A percentile compares a stretch with the other conserved stretches of the same genome.
Evolutionary conservation across 1,139 yeast species (phyloP).

Genomic region (Pichia sp.): DNA sequence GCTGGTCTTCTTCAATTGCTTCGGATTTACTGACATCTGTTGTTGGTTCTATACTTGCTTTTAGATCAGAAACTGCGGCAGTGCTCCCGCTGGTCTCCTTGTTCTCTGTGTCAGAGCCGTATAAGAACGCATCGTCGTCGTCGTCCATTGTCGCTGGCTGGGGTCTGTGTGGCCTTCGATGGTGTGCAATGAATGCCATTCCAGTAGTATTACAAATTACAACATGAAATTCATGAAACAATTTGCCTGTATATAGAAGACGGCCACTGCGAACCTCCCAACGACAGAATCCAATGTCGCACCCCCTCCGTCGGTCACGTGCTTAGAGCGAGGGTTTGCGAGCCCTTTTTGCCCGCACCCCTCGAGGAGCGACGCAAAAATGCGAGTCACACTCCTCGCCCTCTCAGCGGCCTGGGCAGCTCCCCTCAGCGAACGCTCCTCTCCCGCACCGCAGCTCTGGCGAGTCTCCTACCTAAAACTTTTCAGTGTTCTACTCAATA

Average conservation of each 20-base stretch:
- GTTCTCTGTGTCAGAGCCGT: constrained; percentile 68
- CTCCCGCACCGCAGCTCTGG: background rate
- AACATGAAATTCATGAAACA: too few relatives aligned
- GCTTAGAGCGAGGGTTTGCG: too few relatives aligned
- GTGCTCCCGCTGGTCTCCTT: constrained; percentile 16
- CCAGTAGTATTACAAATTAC: too few relatives aligned
- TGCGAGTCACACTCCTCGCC: background rate
- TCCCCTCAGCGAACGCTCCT: background rate
- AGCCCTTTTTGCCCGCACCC: background rate
- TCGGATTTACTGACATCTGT: constrained; percentile 12
- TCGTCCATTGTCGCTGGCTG: constrained; percentile 44
- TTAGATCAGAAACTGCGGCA: background rate
- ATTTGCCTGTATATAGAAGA: too few relatives aligned
- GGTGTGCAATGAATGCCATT: too few relatives aligned
- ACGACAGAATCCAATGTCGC: too few relatives aligned
- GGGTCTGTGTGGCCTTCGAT: too few relatives aligned
- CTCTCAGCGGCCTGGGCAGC: too few relatives aligned
- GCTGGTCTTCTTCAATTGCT: background rate
- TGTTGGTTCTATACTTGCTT: constrained; percentile 24
- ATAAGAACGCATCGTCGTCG: constrained; percentile 83
- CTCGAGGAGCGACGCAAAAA: background rate
- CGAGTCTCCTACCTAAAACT: constrained; percentile 1
- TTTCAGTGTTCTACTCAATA: background rate
- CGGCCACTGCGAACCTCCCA: too few relatives aligned
- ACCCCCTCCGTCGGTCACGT: too few relatives aligned